A percentile compares a stretch with the other conserved stretches of the same genome.
phyloP scores from a whole-genome alignment of 2,329 filamentous ascomycete genomes.

The Colletotrichum eleusines region DNA sequence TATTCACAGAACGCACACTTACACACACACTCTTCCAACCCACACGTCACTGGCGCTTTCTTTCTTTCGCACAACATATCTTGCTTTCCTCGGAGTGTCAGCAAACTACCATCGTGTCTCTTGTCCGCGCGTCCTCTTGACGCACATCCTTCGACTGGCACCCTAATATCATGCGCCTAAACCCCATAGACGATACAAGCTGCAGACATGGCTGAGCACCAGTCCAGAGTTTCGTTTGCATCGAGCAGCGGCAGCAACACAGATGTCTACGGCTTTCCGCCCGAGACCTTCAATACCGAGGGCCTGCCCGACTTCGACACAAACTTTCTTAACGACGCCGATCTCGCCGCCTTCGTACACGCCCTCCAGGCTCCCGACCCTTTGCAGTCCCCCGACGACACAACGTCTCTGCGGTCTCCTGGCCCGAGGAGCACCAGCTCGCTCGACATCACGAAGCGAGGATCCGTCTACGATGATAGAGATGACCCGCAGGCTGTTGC shows the following conservation, averaged over 20 bases:
- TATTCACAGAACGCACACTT: neutral
- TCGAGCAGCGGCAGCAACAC: conserved; percentile 22
- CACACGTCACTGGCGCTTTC: neutral
- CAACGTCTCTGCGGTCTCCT: conserved; percentile 56
- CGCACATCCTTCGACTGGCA: neutral
- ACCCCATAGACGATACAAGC: conserved; percentile 21
- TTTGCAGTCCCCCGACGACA: conserved; percentile 71
- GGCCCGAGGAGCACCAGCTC: conserved; percentile 56
- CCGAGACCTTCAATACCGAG: conserved; percentile 75
- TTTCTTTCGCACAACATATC: neutral
- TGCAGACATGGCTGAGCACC: conserved; percentile 43
- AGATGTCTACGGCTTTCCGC: conserved; percentile 67
- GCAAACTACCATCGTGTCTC: conserved; percentile 7
- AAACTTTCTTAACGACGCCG: conserved; percentile 79
- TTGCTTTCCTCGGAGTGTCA: conserved; percentile 3
- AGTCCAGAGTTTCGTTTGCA: conserved; percentile 41
- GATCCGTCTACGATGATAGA: conserved; percentile 49
- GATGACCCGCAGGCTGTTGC: conserved; percentile 53
- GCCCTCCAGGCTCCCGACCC: conserved; percentile 87
- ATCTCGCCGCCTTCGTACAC: conserved; percentile 82
- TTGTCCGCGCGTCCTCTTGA: neutral
- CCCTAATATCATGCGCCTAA: conserved; percentile 38
- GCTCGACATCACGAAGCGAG: conserved; percentile 57
- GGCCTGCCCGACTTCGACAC: conserved; percentile 82
- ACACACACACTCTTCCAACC: neutral